Base-by-base conservation (phyloP, 352 stramenopile genomes). In the Pythium aphanidermatum region DNA sequence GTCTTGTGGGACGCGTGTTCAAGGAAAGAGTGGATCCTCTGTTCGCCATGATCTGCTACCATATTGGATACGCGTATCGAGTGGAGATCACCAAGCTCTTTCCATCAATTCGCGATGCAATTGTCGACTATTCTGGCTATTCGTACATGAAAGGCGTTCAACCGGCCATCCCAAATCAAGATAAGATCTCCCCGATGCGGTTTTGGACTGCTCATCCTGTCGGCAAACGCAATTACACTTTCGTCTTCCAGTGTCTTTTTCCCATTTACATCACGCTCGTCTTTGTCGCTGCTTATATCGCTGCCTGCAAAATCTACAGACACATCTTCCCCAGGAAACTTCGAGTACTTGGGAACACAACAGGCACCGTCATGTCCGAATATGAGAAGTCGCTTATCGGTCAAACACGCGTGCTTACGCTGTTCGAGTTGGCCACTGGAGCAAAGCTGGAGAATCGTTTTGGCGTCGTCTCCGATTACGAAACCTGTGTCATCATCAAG, bases 401-500 rank as follows among this genome's bases (percentile, higher is more conserved):
- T 7, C 21, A 35, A 5, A 53, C 43, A 28, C 33, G 35, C 2
- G 29, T 26, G 10, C 28, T 45, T 1, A 53, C 45, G 9, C 26
- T 53, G 12, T 53, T 53, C 16, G 45, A 53, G 19, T 11, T 46
- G 0, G 39, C 39, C 5, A 46, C 39, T 0, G 39, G 39, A 19
- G 39, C 39, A 9, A 26, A 32, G 24, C 39, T 46, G 7, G 24
- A 46, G 3, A 34, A 17, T 12, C 39, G 42, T 19, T 51, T 46
- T 27, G 50, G 50, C 11, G 20, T 74, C 20, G 44, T 70, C 11
- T 51, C 64, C 20, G 52, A 51, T 8, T 74, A 79, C 47, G 55
- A 68, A 8, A 79, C 67, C 35, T 75, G 60, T 50, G 38, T 56
- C 25, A 55, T 56, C 16, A 60, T 63, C 26, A 60, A 60, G 16